Percentiles rank a stretch among this genome's conserved stretches.
Evolutionary conservation across 1,284 basidiomycete species (phyloP).

Genomic region (Malassezia nana): DNA sequence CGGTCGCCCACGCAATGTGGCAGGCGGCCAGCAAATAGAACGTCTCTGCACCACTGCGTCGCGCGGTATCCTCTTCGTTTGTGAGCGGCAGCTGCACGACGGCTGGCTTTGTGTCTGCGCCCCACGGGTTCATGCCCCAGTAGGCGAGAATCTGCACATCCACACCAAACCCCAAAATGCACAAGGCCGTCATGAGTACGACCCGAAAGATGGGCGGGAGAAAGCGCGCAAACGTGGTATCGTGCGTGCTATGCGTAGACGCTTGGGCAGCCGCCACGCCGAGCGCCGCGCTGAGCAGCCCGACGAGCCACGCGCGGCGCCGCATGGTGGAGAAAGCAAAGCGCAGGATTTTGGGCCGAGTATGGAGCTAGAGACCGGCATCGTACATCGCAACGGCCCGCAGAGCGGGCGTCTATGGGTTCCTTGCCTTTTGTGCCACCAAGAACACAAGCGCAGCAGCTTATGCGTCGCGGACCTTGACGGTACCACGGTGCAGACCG

Average conservation of each 20-base stretch:
- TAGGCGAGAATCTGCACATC: slow-evolving; percentile 25
- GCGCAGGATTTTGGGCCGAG: slow-evolving; percentile 12
- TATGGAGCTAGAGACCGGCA: slow-evolving; percentile 11
- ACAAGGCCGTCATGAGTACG: slow-evolving; percentile 33
- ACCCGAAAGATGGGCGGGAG: slow-evolving; percentile 44
- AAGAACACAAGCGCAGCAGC: slow-evolving; percentile 2
- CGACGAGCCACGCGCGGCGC: not conserved
- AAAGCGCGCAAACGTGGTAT: slow-evolving; percentile 29
- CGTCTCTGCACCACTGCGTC: slow-evolving; percentile 6
- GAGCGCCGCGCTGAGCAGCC: not conserved
- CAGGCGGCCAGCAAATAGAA: slow-evolving; percentile 20
- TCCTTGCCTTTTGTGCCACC: slow-evolving; percentile 7
- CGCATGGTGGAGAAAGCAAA: not conserved
- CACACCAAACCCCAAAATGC: slow-evolving; percentile 31
- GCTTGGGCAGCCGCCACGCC: not conserved
- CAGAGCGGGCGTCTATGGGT: slow-evolving; percentile 3
- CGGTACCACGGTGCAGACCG: slow-evolving; percentile 48
- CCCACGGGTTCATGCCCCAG: slow-evolving; percentile 36
- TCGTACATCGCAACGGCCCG: slow-evolving; percentile 14
- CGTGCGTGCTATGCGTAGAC: not conserved
- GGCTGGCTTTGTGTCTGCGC: not conserved
- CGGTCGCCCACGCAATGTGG: slow-evolving; percentile 25
- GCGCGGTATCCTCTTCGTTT: slow-evolving; percentile 7
- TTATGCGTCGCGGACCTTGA: slow-evolving; percentile 44
- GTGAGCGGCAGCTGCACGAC: slow-evolving; percentile 14